phyloP scores from a whole-genome alignment of 108 stramenopile species.

The Seminavis robusta region DNA sequence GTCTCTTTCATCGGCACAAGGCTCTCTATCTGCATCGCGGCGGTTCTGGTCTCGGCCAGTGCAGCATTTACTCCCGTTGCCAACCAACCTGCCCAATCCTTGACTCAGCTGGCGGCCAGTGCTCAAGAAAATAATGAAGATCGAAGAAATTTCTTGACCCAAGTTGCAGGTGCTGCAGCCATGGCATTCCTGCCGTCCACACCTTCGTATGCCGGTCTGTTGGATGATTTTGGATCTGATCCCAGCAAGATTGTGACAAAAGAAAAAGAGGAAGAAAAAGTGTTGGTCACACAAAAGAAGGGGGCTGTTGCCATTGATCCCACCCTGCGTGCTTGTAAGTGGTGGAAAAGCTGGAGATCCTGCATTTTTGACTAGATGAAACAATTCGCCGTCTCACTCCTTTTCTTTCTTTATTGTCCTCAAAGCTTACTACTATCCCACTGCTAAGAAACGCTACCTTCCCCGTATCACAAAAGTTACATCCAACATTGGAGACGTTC shows the following conservation, averaged over 20 bases:
- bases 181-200: too few species aligned
- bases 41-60: too few species aligned
- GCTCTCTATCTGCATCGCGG: too few species aligned
- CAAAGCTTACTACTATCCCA: constrained; percentile 77
- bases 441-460: constrained; percentile 73
- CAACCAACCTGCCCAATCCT: too few species aligned
- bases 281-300: neutral
- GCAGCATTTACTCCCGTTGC: too few species aligned
- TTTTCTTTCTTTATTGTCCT: neutral
- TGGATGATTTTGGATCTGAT: constrained; percentile 76
- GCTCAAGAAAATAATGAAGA: too few species aligned
- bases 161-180: too few species aligned
- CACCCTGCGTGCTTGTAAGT: constrained; percentile 72
- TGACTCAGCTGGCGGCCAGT: too few species aligned
- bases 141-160: too few species aligned
- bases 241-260: constrained; percentile 46
- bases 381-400: neutral
- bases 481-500: constrained; percentile 65
- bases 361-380: neutral
- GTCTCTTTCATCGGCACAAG: too few species aligned
- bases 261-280: constrained; percentile 15
- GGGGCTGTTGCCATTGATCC: constrained; percentile 44
- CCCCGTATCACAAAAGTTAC: constrained; percentile 80
- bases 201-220: constrained; percentile 41
- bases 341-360: constrained; percentile 22